Evolutionary conservation across 2,329 filamentous ascomycete species (phyloP).

Genomic region (Cercospora sojina): DNA sequence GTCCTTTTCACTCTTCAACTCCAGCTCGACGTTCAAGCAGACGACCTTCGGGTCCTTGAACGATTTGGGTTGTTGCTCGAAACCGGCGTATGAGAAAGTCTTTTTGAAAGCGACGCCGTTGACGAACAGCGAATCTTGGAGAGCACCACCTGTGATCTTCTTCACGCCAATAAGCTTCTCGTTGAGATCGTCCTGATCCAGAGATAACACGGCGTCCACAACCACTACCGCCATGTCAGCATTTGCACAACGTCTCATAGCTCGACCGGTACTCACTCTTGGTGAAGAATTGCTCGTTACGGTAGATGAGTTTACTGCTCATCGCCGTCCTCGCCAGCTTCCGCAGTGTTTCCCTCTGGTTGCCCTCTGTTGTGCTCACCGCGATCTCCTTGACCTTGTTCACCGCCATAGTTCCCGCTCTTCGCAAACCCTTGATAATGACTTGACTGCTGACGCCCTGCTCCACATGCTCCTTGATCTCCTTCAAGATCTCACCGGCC

Average conservation of each 20-base stretch:
- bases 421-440: slow-evolving; percentile 93
- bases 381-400: slow-evolving; percentile 99
- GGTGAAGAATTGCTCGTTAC: slow-evolving; percentile 95
- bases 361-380: slow-evolving; percentile 76
- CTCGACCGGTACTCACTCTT: slow-evolving; percentile 65
- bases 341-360: slow-evolving; percentile 79
- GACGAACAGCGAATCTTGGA: slow-evolving; percentile 94
- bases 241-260: slow-evolving; percentile 28
- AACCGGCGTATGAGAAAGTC: slow-evolving; percentile 98
- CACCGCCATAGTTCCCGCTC: slow-evolving; percentile 83
- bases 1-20: slow-evolving; percentile 98
- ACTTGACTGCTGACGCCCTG: slow-evolving; percentile 96
- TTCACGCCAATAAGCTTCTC: slow-evolving; percentile 98
- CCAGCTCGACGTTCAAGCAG: slow-evolving; percentile 94
- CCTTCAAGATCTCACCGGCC: slow-evolving; percentile 96
- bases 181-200: slow-evolving; percentile 96
- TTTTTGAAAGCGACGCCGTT: slow-evolving; percentile 99
- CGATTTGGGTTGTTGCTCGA: slow-evolving; percentile 97
- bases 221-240: slow-evolving; percentile 66
- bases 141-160: slow-evolving; percentile 93
- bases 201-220: slow-evolving; percentile 89
- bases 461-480: slow-evolving; percentile 93
- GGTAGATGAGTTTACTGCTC: slow-evolving; percentile 99
- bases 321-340: slow-evolving; percentile 95
- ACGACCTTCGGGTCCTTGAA: slow-evolving; percentile 95